Percentiles rank a stretch among this genome's conserved stretches.
Conservation (phyloP, 2,329 filamentous ascomycete species). For the Pseudopithomyces maydicus region DNA sequence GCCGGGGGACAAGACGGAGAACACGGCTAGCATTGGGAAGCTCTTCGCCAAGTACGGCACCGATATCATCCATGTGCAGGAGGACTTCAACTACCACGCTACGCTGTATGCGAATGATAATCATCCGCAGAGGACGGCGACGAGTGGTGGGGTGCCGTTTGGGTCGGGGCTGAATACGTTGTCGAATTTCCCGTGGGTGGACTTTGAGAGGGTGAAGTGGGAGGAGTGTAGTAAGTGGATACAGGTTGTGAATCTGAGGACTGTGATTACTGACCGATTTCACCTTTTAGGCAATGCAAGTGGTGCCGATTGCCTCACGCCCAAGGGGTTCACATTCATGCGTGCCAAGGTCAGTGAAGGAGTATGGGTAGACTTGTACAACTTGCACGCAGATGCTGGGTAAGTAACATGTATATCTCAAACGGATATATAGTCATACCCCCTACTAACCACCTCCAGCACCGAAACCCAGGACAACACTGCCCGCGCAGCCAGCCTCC, state of each 20-base stretch:
- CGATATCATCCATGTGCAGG: constrained; percentile 69
- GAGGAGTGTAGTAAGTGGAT: constrained; percentile 54
- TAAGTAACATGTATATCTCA: constrained; percentile 26
- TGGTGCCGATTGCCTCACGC: constrained; percentile 66
- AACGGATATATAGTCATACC: no score
- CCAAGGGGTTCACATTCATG: constrained; percentile 74
- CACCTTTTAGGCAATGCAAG: constrained; percentile 33
- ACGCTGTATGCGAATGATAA: constrained; percentile 65
- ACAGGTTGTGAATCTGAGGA: constrained; percentile 17
- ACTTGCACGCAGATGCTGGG: constrained; percentile 70
- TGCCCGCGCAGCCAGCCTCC: constrained; percentile 64
- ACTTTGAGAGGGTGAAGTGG: constrained; percentile 65
- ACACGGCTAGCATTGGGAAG: constrained; percentile 61
- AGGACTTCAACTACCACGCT: constrained; percentile 73
- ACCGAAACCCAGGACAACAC: constrained; percentile 57
- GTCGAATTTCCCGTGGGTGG: constrained; percentile 62
- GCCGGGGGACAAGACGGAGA: constrained; percentile 65
- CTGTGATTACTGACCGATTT: neutral
- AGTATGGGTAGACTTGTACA: constrained; percentile 67
- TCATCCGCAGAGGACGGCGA: constrained; percentile 65
- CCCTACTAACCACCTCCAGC: constrained; percentile 15
- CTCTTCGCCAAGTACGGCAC: constrained; percentile 62
- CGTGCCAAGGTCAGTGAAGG: constrained; percentile 58
- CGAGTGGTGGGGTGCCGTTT: constrained; percentile 67
- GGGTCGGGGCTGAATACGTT: constrained; percentile 70